Percentiles rank a stretch among this genome's conserved stretches.
Conservation (phyloP, 2,329 filamentous ascomycete species). For the Pseudocercospora vitis region DNA sequence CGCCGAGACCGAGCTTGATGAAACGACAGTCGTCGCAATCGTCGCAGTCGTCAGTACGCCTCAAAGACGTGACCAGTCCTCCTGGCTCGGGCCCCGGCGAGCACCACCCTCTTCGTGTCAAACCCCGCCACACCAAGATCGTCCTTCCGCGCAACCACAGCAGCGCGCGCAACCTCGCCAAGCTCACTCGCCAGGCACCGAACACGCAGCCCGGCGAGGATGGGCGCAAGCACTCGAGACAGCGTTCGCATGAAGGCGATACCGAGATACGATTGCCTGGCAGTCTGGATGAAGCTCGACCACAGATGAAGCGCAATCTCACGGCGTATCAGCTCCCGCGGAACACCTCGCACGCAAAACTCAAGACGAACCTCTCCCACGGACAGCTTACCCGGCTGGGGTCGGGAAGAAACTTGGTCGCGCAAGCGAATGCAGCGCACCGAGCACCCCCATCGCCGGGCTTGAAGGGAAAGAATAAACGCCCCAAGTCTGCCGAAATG, state of each 20-base stretch:
- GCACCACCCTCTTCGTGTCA: conserved; percentile 27
- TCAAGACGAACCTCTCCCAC: conserved; percentile 46
- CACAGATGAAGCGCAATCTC: conserved; percentile 35
- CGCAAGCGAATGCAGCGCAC: conserved; percentile 20
- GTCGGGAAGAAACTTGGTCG: conserved; percentile 41
- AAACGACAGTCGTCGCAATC: conserved; percentile 36
- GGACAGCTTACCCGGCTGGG: conserved; percentile 46
- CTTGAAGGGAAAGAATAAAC: conserved; percentile 34
- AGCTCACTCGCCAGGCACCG: conserved; percentile 30
- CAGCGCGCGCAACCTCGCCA: conserved; percentile 36
- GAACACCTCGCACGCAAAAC: conserved; percentile 34
- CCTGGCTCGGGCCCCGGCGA: conserved; percentile 30
- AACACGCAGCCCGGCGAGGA: conserved; percentile 25
- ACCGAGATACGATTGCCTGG: conserved; percentile 39
- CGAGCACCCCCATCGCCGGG: conserved; percentile 32
- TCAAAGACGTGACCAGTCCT: conserved; percentile 26
- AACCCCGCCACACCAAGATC: conserved; percentile 33
- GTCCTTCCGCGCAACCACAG: conserved; percentile 37
- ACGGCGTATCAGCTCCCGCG: conserved; percentile 36
- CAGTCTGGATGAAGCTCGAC: conserved; percentile 34
- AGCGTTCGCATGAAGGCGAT: conserved; percentile 35
- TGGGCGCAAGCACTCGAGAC: conserved; percentile 29
- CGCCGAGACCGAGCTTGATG: conserved; percentile 27
- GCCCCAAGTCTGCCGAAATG: conserved; percentile 36
- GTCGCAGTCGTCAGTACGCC: conserved; percentile 24